Evolutionary conservation across 2,329 filamentous ascomycete species (phyloP).

Genomic region (Colletotrichum eleusines): DNA sequence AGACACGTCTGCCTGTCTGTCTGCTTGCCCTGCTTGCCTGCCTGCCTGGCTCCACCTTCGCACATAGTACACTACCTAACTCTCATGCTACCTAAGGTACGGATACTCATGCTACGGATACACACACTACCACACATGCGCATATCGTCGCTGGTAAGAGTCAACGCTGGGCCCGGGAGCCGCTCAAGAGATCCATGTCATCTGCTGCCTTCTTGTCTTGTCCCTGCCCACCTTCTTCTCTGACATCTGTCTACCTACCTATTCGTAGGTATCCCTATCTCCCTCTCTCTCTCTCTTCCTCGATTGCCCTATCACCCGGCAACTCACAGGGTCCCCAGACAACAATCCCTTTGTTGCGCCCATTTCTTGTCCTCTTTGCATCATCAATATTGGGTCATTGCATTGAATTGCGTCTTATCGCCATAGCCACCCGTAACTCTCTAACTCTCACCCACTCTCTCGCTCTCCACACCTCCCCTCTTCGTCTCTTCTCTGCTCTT

Average conservation of each 20-base stretch:
- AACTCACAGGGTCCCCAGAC: background rate
- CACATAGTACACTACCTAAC: no score
- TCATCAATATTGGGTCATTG: slow-evolving; percentile 28
- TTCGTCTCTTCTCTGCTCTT: background rate
- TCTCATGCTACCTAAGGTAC: no score
- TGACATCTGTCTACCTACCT: background rate
- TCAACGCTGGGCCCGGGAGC: background rate
- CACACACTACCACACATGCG: background rate
- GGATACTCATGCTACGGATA: no score
- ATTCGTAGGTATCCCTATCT: background rate
- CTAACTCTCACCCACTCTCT: background rate
- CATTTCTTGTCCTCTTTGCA: slow-evolving; percentile 29
- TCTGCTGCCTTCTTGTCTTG: slow-evolving; percentile 22
- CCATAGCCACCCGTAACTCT: slow-evolving; percentile 4
- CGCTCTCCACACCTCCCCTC: background rate
- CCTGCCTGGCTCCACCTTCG: background rate
- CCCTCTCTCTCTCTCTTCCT: slow-evolving; percentile 6
- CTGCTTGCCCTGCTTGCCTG: no score
- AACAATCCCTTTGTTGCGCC: slow-evolving; percentile 32
- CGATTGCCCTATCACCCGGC: background rate
- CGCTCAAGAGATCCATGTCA: slow-evolving; percentile 33
- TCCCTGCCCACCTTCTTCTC: slow-evolving; percentile 14
- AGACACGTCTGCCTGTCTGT: background rate
- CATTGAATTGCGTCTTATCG: slow-evolving; percentile 22
- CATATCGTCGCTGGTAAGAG: background rate